Conservation (phyloP, 139 green algal species). For the Volvox africanus region DNA sequence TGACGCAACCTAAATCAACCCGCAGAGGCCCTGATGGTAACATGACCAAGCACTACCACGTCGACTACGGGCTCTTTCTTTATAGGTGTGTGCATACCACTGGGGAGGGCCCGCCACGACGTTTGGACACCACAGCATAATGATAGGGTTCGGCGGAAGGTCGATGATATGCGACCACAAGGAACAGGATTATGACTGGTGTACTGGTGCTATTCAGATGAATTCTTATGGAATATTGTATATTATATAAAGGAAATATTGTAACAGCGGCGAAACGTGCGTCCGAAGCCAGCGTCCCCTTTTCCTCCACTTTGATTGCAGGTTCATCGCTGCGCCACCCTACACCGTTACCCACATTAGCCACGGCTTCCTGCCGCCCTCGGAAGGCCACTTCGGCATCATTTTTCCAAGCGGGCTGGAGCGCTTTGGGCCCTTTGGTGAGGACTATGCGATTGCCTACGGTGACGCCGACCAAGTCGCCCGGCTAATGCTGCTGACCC, state of each 20-base stretch:
- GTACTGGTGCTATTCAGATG: no score
- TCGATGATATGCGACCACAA: no score
- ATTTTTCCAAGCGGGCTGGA: slow-evolving; percentile 20
- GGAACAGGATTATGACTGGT: no score
- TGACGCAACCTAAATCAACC: no score
- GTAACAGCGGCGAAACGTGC: no score
- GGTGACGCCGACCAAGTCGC: slow-evolving; percentile 31
- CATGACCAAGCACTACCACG: slow-evolving; percentile 35
- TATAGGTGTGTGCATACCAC: slow-evolving; percentile 2
- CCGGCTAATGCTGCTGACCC: slow-evolving; percentile 20
- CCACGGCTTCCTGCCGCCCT: slow-evolving; percentile 37
- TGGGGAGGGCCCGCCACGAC: no score
- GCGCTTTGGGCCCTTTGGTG: not conserved
- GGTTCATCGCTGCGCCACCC: slow-evolving; percentile 20
- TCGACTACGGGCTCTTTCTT: slow-evolving; percentile 30
- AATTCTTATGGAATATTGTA: no score
- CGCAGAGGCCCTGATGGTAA: not conserved
- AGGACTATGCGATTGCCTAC: slow-evolving; percentile 7
- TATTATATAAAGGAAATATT: no score
- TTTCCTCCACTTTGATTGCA: not conserved
- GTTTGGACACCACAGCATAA: no score
- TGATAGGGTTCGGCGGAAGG: no score
- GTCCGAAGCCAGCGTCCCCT: no score
- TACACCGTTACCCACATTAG: slow-evolving; percentile 29
- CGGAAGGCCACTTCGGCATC: slow-evolving; percentile 30